Percentiles rank a stretch among this genome's conserved stretches.
These are phyloP conservation scores for Termitomyces sp. DNA, from an alignment of 768 basidiomycete genomes.

Conservation along the genomic window DNA sequence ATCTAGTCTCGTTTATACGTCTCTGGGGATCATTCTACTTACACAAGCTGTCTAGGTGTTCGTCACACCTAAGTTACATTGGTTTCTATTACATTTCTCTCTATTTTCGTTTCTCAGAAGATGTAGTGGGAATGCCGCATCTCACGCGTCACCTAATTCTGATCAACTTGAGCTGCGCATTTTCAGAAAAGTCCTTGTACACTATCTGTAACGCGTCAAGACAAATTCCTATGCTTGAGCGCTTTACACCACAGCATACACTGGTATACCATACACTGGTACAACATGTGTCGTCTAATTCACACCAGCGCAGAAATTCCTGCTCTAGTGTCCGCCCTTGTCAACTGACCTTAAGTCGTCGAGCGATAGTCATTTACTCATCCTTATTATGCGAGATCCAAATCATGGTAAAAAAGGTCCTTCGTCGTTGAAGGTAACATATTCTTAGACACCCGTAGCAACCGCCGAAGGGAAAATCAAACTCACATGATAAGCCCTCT, in stretches of 20 bases:
- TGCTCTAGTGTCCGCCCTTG: conserved; percentile 5
- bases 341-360: conserved; percentile 12
- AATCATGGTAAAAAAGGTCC: conserved; percentile 7
- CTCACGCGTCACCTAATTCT: background rate
- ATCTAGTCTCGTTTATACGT: no score
- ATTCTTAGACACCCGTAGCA: conserved; percentile 7
- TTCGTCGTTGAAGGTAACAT: background rate
- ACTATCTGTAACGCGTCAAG: background rate
- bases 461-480: conserved; percentile 4
- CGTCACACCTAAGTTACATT: no score
- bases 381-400: no score
- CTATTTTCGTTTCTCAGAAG: background rate
- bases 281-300: background rate
- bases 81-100: no score
- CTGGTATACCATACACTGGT: background rate
- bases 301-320: conserved; percentile 6
- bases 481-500: no score
- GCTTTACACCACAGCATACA: no score
- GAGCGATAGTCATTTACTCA: conserved; percentile 10
- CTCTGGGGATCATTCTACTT: no score
- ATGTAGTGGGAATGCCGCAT: background rate
- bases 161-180: background rate
- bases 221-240: background rate
- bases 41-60: no score
- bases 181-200: background rate